Percentiles rank a stretch among this genome's conserved stretches.
Conservation (phyloP, 2,329 filamentous ascomycete genomes). For the Penicillium corylophilum region DNA sequence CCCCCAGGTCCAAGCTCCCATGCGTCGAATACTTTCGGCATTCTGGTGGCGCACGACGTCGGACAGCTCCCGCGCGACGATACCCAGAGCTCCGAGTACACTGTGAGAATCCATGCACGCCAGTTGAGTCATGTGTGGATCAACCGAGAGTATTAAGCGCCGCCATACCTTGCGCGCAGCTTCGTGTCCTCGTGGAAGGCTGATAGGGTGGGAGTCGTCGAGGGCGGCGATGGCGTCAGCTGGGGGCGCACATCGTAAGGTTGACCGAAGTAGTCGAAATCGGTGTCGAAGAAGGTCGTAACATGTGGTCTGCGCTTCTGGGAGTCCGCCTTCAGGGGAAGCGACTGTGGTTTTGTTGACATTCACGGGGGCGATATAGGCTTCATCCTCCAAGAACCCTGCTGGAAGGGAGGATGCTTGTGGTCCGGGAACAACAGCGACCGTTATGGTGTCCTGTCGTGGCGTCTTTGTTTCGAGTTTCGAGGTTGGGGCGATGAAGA, state of each 20-base stretch:
- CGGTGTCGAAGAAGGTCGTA: slow-evolving; percentile 64
- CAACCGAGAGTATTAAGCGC: slow-evolving; percentile 36
- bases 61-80: slow-evolving; percentile 58
- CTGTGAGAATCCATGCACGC: slow-evolving; percentile 59
- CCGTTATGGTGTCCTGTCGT: neutral
- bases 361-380: slow-evolving; percentile 65
- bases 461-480: slow-evolving; percentile 8
- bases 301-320: slow-evolving; percentile 64
- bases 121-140: slow-evolving; percentile 52
- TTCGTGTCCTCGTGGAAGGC: slow-evolving; percentile 55
- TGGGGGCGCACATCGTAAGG: slow-evolving; percentile 59
- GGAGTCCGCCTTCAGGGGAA: slow-evolving; percentile 30
- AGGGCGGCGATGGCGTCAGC: slow-evolving; percentile 55
- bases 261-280: slow-evolving; percentile 64
- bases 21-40: slow-evolving; percentile 60
- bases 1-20: slow-evolving; percentile 83
- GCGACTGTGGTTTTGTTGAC: slow-evolving; percentile 45
- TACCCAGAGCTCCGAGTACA: slow-evolving; percentile 64
- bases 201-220: slow-evolving; percentile 51
- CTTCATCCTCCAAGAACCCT: slow-evolving; percentile 74
- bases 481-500: slow-evolving; percentile 63
- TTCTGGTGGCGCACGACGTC: slow-evolving; percentile 63
- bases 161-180: slow-evolving; percentile 59
- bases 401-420: slow-evolving; percentile 53
- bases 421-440: slow-evolving; percentile 23